Percentiles rank a stretch among this genome's conserved stretches.
phyloP scores from a whole-genome alignment of 2,329 filamentous ascomycete species.

The Lachnellula suecica region DNA sequence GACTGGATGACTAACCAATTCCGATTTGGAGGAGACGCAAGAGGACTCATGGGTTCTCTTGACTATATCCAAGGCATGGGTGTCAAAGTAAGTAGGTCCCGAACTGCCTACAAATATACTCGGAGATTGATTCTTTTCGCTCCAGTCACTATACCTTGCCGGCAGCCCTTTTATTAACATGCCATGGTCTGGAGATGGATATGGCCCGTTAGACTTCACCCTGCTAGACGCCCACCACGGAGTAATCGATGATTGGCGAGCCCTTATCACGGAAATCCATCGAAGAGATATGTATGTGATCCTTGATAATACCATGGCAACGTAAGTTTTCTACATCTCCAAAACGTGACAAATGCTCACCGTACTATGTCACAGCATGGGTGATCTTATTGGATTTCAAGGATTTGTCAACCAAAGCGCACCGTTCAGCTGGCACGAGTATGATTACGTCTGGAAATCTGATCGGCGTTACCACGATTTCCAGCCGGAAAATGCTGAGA shows the following conservation, averaged over 20 bases:
- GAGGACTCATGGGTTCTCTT: slow-evolving; percentile 56
- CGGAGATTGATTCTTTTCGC: not conserved
- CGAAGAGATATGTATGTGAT: slow-evolving; percentile 63
- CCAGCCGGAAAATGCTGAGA: slow-evolving; percentile 45
- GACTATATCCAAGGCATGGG: slow-evolving; percentile 66
- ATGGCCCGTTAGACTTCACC: slow-evolving; percentile 59
- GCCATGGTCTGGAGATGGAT: slow-evolving; percentile 63
- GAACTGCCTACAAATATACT: not conserved
- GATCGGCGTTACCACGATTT: slow-evolving; percentile 59
- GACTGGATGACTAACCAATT: slow-evolving; percentile 57
- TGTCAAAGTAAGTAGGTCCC: slow-evolving; percentile 42
- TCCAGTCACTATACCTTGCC: slow-evolving; percentile 55
- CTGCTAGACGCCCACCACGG: slow-evolving; percentile 64
- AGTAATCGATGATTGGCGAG: slow-evolving; percentile 56
- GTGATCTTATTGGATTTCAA: slow-evolving; percentile 62
- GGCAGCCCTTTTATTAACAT: slow-evolving; percentile 62
- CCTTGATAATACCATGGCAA: slow-evolving; percentile 65
- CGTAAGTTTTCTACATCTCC: slow-evolving; percentile 30
- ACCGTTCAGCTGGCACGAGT: slow-evolving; percentile 50
- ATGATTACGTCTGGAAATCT: slow-evolving; percentile 57
- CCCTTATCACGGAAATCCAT: slow-evolving; percentile 60
- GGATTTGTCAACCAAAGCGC: slow-evolving; percentile 58
- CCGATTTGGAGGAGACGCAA: slow-evolving; percentile 60
- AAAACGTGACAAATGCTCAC: slow-evolving; percentile 47
- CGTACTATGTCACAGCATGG: slow-evolving; percentile 50